A percentile compares a stretch with the other conserved stretches of the same genome.
phyloP scores from a whole-genome alignment of 2,329 filamentous ascomycete species.

The Xylogone sp. region DNA sequence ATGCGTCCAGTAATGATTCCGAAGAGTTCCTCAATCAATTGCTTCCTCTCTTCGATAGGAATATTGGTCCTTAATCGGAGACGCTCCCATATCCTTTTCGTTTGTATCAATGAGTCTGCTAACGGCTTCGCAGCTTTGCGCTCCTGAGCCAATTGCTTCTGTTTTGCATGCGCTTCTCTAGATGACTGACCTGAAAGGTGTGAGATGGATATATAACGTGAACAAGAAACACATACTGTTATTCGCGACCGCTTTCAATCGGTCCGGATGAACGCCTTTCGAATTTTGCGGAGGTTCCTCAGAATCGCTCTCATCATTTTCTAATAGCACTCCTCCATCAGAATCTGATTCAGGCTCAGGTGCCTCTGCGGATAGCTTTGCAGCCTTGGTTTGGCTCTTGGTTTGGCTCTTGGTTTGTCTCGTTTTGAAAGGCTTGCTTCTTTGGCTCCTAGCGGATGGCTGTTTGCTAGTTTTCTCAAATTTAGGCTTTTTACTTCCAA shows the following conservation, averaged over 20 bases:
- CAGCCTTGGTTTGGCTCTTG: conserved; percentile 33
- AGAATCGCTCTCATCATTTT: conserved; percentile 29
- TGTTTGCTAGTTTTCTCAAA: conserved; percentile 29
- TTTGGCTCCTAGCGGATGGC: conserved; percentile 31
- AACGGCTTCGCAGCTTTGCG: conserved; percentile 91
- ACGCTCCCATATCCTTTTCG: conserved; percentile 97
- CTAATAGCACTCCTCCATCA: conserved; percentile 24
- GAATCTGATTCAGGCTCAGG: conserved; percentile 33
- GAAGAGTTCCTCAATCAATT: conserved; percentile 86
- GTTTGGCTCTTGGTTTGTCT: conserved; percentile 16
- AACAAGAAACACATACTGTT: conserved; percentile 4
- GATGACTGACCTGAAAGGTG: conserved; percentile 54
- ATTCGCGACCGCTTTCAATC: conserved; percentile 26
- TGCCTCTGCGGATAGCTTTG: conserved; percentile 30
- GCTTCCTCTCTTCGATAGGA: conserved; percentile 80
- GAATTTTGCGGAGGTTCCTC: conserved; percentile 30
- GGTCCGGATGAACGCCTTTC: conserved; percentile 30
- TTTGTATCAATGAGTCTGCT: conserved; percentile 80
- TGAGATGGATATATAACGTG: conserved; percentile 6
- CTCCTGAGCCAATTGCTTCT: conserved; percentile 83
- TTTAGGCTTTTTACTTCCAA: conserved; percentile 49
- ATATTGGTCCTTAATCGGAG: conserved; percentile 92
- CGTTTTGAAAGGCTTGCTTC: too few species aligned
- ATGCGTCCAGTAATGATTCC: conserved; percentile 86
- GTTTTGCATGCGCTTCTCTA: conserved; percentile 86